Base-by-base conservation (phyloP, 345 rosid genomes). In the Heritiera littoralis region DNA sequence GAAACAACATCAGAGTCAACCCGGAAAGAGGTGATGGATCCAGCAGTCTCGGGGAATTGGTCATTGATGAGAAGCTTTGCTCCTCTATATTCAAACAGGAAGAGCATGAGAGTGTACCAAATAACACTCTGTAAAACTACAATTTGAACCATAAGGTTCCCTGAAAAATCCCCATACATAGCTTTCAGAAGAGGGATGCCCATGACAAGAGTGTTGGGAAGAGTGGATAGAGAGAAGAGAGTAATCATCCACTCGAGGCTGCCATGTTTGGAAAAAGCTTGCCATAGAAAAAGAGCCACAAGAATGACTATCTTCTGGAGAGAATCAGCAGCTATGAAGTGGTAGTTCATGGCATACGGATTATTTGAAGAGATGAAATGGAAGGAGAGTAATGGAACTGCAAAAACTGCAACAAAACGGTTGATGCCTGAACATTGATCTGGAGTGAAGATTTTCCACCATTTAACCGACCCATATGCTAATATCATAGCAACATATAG, bases 401-500 rank as follows among this genome's bases (percentile, higher is more conserved):
- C 95, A 32, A 93, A 93, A 12, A 93, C 92, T 7, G 97, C 97
- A 20, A 93, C 97, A 30, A 93, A 93, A 40, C 97, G 92, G 86
- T 93, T 91, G 76, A 93, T 93, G 10, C 97, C 97, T 9, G 97
- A 91, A 80, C 97, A 93, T 66, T 93, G 97, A 80, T 90, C 92
- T 10, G 95, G 93, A 4, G 95, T 90, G 85, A 93, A 93, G 80
- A 93, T 91, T 70, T 89, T 91, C 98, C 98, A 93, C 98, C 98
- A 93, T 51, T 94, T 83, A 41, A 93, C 98, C 32, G 98, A 93
- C 12, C 96, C 98, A 61, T 93, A 93, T 66, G 98, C 98, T 9
- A 93, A 72, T 14, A 91, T 86, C 98, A 93, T 93, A 17, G 98
- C 96, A 14, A 93, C 94, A 52, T 93, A 93, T 23, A 93, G 84